Conservation (phyloP, 257 asterid genomes). For the Anisodus tanguticus region DNA sequence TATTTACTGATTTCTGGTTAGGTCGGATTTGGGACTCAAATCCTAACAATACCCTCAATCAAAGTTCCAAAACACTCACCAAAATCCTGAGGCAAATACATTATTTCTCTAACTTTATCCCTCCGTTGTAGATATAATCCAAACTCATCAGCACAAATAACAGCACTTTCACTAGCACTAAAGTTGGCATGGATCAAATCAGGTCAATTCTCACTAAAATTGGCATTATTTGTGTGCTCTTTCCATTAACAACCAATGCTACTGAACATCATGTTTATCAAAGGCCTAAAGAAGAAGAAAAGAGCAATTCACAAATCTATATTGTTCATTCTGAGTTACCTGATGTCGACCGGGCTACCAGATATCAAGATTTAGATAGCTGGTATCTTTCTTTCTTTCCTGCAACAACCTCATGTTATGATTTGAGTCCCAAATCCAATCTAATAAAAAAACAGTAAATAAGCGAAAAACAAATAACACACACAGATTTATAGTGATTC, state of each 20-base stretch:
- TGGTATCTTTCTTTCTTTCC: slow-evolving; percentile 47
- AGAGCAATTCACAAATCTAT: slow-evolving; percentile 31
- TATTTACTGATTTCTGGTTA: too few relatives aligned
- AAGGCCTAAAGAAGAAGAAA: neutral
- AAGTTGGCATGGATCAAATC: slow-evolving; percentile 8
- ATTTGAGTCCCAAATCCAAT: too few relatives aligned
- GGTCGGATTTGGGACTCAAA: too few relatives aligned
- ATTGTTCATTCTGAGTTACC: slow-evolving; percentile 45
- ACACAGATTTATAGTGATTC: too few relatives aligned
- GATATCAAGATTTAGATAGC: slow-evolving; percentile 29
- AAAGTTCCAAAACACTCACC: neutral
- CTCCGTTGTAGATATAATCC: neutral
- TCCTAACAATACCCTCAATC: neutral
- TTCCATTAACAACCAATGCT: neutral
- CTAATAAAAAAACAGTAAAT: too few relatives aligned
- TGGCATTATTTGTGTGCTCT: neutral
- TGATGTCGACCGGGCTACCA: neutral
- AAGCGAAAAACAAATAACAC: too few relatives aligned
- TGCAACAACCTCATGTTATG: neutral
- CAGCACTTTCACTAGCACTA: neutral
- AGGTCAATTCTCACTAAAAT: neutral
- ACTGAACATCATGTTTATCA: slow-evolving; percentile 1
- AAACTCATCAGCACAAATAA: neutral
- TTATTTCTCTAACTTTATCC: neutral
- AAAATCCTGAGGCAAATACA: neutral